Evolutionary conservation across 2,329 filamentous ascomycete species (phyloP).

Genomic region (Camillea tinctor): DNA sequence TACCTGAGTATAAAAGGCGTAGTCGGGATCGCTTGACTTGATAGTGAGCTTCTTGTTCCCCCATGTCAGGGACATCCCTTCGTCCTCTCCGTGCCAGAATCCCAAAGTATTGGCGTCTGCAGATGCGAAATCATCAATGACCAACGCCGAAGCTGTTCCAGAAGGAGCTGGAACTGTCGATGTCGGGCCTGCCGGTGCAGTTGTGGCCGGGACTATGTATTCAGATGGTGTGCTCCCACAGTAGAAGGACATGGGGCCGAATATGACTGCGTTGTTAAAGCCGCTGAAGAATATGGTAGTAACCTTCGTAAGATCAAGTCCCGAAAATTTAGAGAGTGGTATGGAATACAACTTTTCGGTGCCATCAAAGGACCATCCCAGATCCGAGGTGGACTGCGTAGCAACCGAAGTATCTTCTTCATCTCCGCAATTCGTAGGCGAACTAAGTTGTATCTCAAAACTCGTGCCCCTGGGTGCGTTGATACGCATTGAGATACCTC

Average conservation of each 20-base stretch:
- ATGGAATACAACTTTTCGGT: slow-evolving; percentile 59
- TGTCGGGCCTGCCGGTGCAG: slow-evolving; percentile 40
- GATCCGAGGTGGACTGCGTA: slow-evolving; percentile 43
- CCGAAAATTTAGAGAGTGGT: slow-evolving; percentile 51
- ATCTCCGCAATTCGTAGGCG: slow-evolving; percentile 42
- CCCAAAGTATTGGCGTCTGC: slow-evolving; percentile 56
- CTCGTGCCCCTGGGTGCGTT: slow-evolving; percentile 51
- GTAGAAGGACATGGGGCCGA: slow-evolving; percentile 59
- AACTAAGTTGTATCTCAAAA: slow-evolving; percentile 52
- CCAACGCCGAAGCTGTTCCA: slow-evolving; percentile 47
- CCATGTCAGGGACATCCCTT: slow-evolving; percentile 53
- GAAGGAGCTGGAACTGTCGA: slow-evolving; percentile 50
- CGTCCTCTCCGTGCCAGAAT: slow-evolving; percentile 66
- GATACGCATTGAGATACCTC: slow-evolving; percentile 55
- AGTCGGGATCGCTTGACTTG: slow-evolving; percentile 58
- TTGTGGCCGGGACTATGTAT: slow-evolving; percentile 45
- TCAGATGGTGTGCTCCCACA: slow-evolving; percentile 51
- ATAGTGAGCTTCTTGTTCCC: slow-evolving; percentile 53
- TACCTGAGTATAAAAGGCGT: slow-evolving; percentile 60
- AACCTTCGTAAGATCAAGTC: slow-evolving; percentile 51
- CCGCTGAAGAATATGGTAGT: slow-evolving; percentile 50
- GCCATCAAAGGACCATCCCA: slow-evolving; percentile 62
- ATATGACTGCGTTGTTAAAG: slow-evolving; percentile 45
- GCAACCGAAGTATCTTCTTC: slow-evolving; percentile 35
- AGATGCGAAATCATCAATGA: slow-evolving; percentile 62